Evolutionary conservation across 2,329 filamentous ascomycete species (phyloP).

Genomic region (Metarhizium sp.): DNA sequence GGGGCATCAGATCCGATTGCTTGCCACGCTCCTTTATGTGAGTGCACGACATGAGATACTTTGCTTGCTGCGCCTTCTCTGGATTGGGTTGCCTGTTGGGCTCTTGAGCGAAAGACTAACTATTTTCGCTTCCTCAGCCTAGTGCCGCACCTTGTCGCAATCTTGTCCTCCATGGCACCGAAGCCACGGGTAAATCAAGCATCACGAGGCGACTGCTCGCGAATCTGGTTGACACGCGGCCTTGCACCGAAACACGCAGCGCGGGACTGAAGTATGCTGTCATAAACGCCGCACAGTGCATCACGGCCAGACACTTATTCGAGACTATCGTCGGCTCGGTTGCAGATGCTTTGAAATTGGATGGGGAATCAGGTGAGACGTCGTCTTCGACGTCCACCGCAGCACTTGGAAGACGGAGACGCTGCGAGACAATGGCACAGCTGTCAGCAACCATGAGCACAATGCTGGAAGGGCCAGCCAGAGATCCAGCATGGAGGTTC

Average conservation of each 20-base stretch:
- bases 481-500: conserved; percentile 46
- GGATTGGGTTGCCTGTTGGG: too few species aligned
- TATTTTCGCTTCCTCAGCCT: conserved; percentile 32
- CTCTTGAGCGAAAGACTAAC: background rate
- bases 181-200: conserved; percentile 78
- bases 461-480: conserved; percentile 42
- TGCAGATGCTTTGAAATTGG: conserved; percentile 37
- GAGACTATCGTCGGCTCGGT: conserved; percentile 59
- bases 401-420: conserved; percentile 16
- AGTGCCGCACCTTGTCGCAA: conserved; percentile 61
- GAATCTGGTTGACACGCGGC: conserved; percentile 12
- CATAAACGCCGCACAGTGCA: conserved; percentile 64
- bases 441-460: conserved; percentile 63
- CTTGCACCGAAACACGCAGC: conserved; percentile 8
- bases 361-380: conserved; percentile 15
- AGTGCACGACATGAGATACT: conserved; percentile 10
- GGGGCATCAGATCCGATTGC: conserved; percentile 47
- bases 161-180: conserved; percentile 72
- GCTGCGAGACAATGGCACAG: conserved; percentile 74
- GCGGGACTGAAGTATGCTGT: conserved; percentile 46
- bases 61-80: background rate
- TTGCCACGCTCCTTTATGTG: conserved; percentile 46
- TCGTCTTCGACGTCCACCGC: background rate
- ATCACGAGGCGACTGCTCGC: conserved; percentile 45
- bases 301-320: conserved; percentile 68